Base-by-base conservation (phyloP, 2,329 filamentous ascomycete species). In the Aureobasidium sp. region DNA sequence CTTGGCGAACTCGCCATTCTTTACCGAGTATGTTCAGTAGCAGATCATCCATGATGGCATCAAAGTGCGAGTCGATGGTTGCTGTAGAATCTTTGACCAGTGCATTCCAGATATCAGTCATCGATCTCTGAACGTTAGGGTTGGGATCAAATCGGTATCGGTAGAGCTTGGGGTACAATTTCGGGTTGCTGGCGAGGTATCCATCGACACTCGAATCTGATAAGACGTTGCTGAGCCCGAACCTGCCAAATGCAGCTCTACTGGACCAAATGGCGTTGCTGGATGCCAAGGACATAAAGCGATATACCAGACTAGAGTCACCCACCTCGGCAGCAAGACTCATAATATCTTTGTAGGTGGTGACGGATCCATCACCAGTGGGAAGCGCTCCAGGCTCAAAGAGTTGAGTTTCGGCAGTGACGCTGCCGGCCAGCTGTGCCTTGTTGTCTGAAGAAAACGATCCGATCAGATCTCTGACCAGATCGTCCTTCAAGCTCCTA, bases 201-300 rank as follows among this genome's bases (percentile, higher is more conserved):
- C 84, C 84, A 67, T 85, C 82, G 15, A 84, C 80, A 63, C 82
- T 85, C 0, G 92, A 92, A 69, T 96, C 91, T 0, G 91, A 94
- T 52, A 99, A 83, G 64, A 99, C 93, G 67, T 84, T 94, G 73
- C 91, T 95, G 55, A 99, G 82, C 0, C 94, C 94, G 67, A 97
- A 97, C 12, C 91, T 84, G 2, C 94, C 94, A 75, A 99, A 97
- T 0, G 94, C 94, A 0, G 94, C 95, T 56, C 94, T 85, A n/a
- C 91, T 96, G 1, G 91, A 93, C 94, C 94, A 99, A 17, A 96
- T 95, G 0, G 92, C 91, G 52, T 96, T 95, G 70, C 97, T 96
- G 1, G 91, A 91, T 2, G 94, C 94, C 67, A 99, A 82, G 0
- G 92, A 93, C 94, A 99, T 99, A 77, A 99, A 97, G 64, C 92